These are phyloP conservation scores for Blastobotrys proliferans DNA, from an alignment of 1,139 yeast genomes.

Conservation along the genomic window DNA sequence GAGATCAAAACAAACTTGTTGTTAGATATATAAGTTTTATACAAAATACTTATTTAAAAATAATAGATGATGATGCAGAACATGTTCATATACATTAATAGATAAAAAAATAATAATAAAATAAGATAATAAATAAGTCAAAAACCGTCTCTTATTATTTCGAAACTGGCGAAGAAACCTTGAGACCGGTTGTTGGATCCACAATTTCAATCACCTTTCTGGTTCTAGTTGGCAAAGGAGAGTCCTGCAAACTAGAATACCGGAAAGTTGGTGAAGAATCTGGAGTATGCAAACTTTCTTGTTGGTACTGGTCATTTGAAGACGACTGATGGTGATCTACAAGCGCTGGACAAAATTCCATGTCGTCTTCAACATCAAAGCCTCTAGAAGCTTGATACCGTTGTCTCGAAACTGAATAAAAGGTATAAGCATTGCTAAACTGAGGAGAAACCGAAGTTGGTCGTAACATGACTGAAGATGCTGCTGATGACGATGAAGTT, in stretches of 20 bases:
- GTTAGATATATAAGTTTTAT: too few species aligned
- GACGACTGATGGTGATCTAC: constrained; percentile 1
- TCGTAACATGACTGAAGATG: constrained; percentile 21
- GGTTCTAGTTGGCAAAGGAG: constrained; percentile 23
- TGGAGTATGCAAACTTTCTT: constrained; percentile 5
- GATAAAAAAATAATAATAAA: background rate
- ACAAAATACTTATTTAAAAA: too few species aligned
- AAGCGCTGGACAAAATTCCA: constrained; percentile 52
- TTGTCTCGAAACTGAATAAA: constrained; percentile 19
- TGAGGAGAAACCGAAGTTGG: constrained; percentile 33
- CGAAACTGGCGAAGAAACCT: constrained; percentile 36
- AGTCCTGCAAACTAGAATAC: constrained; percentile 15
- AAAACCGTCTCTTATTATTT: background rate
- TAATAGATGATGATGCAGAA: background rate
- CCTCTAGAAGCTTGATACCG: constrained; percentile 62
- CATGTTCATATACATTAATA: constrained; percentile 2
- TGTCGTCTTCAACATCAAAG: constrained; percentile 65
- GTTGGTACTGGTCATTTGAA: background rate
- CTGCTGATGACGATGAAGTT: too few species aligned
- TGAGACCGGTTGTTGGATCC: constrained; percentile 71
- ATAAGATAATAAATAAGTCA: background rate
- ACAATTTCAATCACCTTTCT: constrained; percentile 62
- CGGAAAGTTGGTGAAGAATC: constrained; percentile 17
- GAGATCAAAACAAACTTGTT: background rate
- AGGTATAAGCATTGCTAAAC: constrained; percentile 27